Evolutionary conservation across 352 stramenopile genomes (phyloP).

Genomic region (Aphanomyces astaci): DNA sequence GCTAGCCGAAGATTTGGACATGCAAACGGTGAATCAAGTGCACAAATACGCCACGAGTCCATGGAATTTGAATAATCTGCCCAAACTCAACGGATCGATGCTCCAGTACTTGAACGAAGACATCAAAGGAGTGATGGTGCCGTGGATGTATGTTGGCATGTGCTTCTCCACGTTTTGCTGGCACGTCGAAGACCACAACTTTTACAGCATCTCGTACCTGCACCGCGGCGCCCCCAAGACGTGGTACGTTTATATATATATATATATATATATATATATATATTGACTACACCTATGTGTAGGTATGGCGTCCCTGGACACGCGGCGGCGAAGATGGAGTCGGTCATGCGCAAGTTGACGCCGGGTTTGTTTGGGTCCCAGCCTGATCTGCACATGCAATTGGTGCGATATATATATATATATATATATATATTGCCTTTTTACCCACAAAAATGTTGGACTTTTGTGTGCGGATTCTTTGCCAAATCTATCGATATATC

Average conservation of each 20-base stretch:
- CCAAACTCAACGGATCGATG: slow-evolving; percentile 88
- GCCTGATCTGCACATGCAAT: slow-evolving; percentile 92
- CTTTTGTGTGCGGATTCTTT: too few species aligned
- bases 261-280: not conserved
- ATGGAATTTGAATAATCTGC: slow-evolving; percentile 99
- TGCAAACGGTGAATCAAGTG: slow-evolving; percentile 33
- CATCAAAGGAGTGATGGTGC: slow-evolving; percentile 98
- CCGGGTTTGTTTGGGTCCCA: slow-evolving; percentile 92
- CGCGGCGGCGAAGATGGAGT: slow-evolving; percentile 87
- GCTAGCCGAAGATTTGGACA: slow-evolving; percentile 15
- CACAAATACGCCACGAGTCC: slow-evolving; percentile 69
- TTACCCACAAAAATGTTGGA: too few species aligned
- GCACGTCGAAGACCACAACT: slow-evolving; percentile 99
- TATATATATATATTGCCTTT: too few species aligned
- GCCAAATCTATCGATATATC: too few species aligned
- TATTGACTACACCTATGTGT: not conserved
- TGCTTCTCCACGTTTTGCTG: slow-evolving; percentile 99
- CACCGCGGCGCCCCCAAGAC: slow-evolving; percentile 96
- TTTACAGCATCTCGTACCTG: slow-evolving; percentile 99
- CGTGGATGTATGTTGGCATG: slow-evolving; percentile 99
- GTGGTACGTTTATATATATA: slow-evolving; percentile 72
- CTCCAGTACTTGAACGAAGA: slow-evolving; percentile 94
- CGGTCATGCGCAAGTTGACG: slow-evolving; percentile 85
- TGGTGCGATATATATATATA: too few species aligned
- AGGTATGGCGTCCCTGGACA: slow-evolving; percentile 82